Evolutionary conservation across 257 asterid species (phyloP).

Genomic region (Forsythia viridissima): DNA sequence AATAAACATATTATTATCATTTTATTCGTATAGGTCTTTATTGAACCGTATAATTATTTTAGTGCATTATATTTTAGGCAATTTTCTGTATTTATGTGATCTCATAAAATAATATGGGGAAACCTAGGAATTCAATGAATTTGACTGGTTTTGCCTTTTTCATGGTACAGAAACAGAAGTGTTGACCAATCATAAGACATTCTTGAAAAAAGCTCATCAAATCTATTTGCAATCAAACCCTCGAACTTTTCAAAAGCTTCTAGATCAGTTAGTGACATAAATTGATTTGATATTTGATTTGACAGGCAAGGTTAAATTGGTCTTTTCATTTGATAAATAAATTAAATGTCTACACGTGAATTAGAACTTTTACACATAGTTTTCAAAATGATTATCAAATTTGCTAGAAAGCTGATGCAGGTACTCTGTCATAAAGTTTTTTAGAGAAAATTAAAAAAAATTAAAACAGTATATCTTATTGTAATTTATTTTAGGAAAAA

Average conservation of each 20-base stretch:
- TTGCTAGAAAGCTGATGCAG: too few relatives aligned
- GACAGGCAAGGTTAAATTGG: constrained; percentile 15
- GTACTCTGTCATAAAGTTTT: too few relatives aligned
- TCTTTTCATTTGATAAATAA: neutral
- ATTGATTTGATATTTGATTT: constrained; percentile 23
- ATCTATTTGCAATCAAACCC: constrained; percentile 21
- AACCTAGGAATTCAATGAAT: constrained; percentile 37
- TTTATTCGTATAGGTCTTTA: too few relatives aligned
- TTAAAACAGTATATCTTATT: too few relatives aligned
- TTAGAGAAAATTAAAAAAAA: too few relatives aligned
- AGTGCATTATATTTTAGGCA: too few relatives aligned
- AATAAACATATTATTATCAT: too few relatives aligned
- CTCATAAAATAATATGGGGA: neutral
- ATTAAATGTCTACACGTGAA: neutral
- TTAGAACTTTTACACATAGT: too few relatives aligned
- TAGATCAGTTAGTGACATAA: constrained; percentile 15
- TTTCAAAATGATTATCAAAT: too few relatives aligned
- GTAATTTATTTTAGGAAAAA: too few relatives aligned
- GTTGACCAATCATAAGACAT: constrained; percentile 28
- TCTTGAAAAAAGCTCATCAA: constrained; percentile 2
- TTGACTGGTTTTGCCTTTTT: constrained; percentile 16
- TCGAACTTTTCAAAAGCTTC: neutral
- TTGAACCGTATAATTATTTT: too few relatives aligned
- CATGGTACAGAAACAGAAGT: constrained; percentile 24
- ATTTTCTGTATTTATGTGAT: too few relatives aligned